phyloP scores from a whole-genome alignment of 228 moss, liverwort and hornwort species.

The Sphagnum fallax region DNA sequence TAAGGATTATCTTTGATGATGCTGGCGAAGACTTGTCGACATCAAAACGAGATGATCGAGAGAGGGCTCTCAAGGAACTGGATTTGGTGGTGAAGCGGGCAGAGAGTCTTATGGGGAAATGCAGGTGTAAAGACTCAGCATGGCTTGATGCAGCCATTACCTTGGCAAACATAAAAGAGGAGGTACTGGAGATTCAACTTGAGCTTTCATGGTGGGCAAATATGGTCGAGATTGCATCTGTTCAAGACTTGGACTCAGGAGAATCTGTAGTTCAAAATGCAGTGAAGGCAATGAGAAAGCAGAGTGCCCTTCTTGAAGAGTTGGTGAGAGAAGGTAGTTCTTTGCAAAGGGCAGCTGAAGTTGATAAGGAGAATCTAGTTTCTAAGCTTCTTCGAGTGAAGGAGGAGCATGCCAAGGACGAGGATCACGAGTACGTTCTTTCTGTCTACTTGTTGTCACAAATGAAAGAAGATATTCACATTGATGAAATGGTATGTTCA shows the following conservation, averaged over 20 bases:
- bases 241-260: not conserved
- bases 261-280: too few species aligned
- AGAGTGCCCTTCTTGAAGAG: too few species aligned
- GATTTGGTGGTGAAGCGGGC: slow-evolving; percentile 15
- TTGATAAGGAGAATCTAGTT: too few species aligned
- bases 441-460: too few species aligned
- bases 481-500: too few species aligned
- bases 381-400: too few species aligned
- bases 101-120: slow-evolving; percentile 15
- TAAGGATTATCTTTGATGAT: not conserved
- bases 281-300: too few species aligned
- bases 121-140: slow-evolving; percentile 19
- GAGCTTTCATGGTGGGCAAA: slow-evolving; percentile 34
- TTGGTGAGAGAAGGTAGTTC: too few species aligned
- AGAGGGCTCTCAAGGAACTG: slow-evolving; percentile 19
- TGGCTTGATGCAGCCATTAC: slow-evolving; percentile 20
- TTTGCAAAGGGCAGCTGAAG: too few species aligned
- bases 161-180: slow-evolving; percentile 15
- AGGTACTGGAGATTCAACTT: slow-evolving; percentile 20
- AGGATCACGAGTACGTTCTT: too few species aligned
- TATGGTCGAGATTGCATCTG: slow-evolving; percentile 18
- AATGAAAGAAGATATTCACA: too few species aligned
- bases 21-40: not conserved
- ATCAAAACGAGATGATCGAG: slow-evolving; percentile 7
- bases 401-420: too few species aligned